Evolutionary conservation across 306 rosid genomes (phyloP).

Genomic region (Pterocarpus macrocarpus): DNA sequence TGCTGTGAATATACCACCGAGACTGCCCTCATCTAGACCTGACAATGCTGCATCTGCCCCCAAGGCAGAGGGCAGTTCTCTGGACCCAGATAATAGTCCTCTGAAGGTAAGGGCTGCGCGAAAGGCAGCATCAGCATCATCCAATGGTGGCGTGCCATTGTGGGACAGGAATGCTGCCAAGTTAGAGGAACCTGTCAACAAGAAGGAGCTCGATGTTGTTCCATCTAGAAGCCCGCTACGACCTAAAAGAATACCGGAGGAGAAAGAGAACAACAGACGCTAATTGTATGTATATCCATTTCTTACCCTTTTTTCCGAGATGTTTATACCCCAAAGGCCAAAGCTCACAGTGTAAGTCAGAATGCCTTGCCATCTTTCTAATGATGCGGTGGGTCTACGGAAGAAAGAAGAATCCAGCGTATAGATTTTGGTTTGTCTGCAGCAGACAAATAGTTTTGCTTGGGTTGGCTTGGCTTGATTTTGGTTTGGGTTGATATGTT

Average conservation of each 20-base stretch:
- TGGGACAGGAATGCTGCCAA: slow-evolving; percentile 75
- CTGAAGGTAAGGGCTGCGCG: slow-evolving; percentile 63
- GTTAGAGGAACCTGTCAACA: slow-evolving; percentile 58
- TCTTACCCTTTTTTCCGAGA: neutral
- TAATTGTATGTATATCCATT: slow-evolving; percentile 28
- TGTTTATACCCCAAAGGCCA: slow-evolving; percentile 19
- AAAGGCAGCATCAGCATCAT: slow-evolving; percentile 53
- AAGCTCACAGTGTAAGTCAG: neutral
- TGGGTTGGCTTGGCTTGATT: slow-evolving; percentile 10
- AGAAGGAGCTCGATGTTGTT: slow-evolving; percentile 59
- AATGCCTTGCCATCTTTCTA: slow-evolving; percentile 3
- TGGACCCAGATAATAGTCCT: slow-evolving; percentile 56
- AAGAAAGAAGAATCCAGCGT: slow-evolving; percentile 14
- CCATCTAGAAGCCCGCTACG: slow-evolving; percentile 59
- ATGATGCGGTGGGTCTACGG: neutral
- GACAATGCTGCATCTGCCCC: slow-evolving; percentile 54
- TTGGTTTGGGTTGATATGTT: neutral
- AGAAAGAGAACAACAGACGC: slow-evolving; percentile 83
- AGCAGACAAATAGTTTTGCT: slow-evolving; percentile 14
- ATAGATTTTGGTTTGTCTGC: slow-evolving; percentile 8
- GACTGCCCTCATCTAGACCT: slow-evolving; percentile 38
- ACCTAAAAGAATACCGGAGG: slow-evolving; percentile 62
- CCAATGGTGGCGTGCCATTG: slow-evolving; percentile 56
- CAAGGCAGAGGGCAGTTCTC: slow-evolving; percentile 49
- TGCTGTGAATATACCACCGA: slow-evolving; percentile 21